Evolutionary conservation across 2,329 filamentous ascomycete genomes (phyloP), one percentile per base, ranked within the genome.

Genomic region (Pseudomassariella vexata): DNA sequence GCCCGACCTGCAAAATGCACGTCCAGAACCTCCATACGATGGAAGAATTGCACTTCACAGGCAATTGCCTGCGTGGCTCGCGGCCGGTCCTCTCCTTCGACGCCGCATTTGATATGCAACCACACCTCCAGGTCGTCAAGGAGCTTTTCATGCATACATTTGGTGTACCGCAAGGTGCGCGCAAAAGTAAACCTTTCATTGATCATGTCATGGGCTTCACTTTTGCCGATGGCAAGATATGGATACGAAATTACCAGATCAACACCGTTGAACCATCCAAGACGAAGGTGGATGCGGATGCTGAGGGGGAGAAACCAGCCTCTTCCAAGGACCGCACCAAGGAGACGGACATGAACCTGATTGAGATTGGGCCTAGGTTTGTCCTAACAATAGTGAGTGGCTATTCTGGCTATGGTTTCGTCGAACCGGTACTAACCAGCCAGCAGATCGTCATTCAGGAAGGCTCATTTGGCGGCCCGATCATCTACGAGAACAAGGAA

Each of bases 401-500:
- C n/a, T n/a, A n/a, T n/a, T n/a, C n/a, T n/a, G n/a, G n/a, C n/a
- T n/a, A n/a, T n/a, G n/a, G n/a, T n/a, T n/a, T n/a, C n/a, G n/a
- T n/a, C n/a, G n/a, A n/a, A n/a, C n/a, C n/a, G n/a, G n/a, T n/a
- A n/a, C n/a, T n/a, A 94, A 95, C 44, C 77, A 94, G 48, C 6
- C 10, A 20, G n/a, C 31, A 25, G 12, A 28, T 55, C 44, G 80
- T 96, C 36, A 95, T 96, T 45, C 79, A 94, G 48, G 92, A 98
- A 57, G 88, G 87, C 25, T 89, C 85, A 39, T 96, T 98, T 48
- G 90, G 90, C 33, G 92, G 92, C 0, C 90, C 92, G 3, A 87
- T 96, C 44, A 94, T 98, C 53, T 98, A 94, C 64, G 87, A 96
- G 69, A 96, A 96, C 68, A 92, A 87, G 70, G 83, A 95, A 58